Evolutionary conservation across 208 protist genomes (phyloP).

Genomic region (Acanthamoeba sp.): DNA sequence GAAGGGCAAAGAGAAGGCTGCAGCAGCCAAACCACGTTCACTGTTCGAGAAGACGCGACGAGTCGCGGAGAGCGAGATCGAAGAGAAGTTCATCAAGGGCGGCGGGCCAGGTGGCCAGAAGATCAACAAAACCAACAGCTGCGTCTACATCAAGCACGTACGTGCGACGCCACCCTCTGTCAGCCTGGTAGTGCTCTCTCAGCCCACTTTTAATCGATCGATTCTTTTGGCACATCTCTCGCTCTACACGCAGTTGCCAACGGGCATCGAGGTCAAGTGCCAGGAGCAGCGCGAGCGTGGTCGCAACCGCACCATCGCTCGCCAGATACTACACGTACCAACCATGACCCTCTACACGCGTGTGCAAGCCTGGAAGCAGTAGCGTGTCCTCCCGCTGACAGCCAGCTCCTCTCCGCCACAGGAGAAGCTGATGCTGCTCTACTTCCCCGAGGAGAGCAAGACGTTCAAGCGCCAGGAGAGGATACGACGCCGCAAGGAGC

Average conservation of each 20-base stretch:
- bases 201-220: too few relatives aligned
- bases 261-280: slow-evolving; percentile 14
- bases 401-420: neutral
- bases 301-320: neutral
- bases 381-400: too few relatives aligned
- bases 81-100: slow-evolving; percentile 58
- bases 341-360: too few relatives aligned
- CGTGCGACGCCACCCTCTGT: neutral
- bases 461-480: neutral
- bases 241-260: neutral
- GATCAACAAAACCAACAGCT: slow-evolving; percentile 49
- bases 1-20: neutral
- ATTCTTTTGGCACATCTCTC: too few relatives aligned
- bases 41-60: neutral
- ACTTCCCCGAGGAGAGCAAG: slow-evolving; percentile 25
- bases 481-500: neutral
- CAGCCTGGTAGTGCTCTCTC: too few relatives aligned
- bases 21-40: neutral
- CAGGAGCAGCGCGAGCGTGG: neutral
- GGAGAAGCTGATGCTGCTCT: slow-evolving; percentile 24
- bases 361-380: too few relatives aligned
- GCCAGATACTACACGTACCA: neutral
- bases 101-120: slow-evolving; percentile 30
- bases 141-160: slow-evolving; percentile 15
- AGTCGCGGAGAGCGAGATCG: neutral